phyloP scores from a whole-genome alignment of 495 filamentous ascomycete species.

The Extremus antarcticus region DNA sequence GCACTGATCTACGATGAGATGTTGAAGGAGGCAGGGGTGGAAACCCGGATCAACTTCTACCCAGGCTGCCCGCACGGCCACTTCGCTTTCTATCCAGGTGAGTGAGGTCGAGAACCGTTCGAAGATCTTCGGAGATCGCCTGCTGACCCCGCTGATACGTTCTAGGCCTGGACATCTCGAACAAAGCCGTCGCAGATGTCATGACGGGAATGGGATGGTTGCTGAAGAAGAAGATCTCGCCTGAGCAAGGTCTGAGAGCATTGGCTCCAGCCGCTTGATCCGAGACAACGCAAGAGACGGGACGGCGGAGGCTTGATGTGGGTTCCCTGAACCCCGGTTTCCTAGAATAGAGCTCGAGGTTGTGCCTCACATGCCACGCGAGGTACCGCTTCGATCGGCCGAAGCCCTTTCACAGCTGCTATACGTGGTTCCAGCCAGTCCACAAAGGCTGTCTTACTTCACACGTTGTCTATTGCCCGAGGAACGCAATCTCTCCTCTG shows the following conservation, averaged over 20 bases:
- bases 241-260: background rate
- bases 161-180: slow-evolving; percentile 1
- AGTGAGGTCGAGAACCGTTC: background rate
- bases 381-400: too few species aligned
- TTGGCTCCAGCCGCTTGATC: background rate
- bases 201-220: slow-evolving; percentile 16
- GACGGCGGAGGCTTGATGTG: too few species aligned
- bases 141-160: background rate
- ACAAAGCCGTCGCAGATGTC: slow-evolving; percentile 13
- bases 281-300: background rate
- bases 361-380: too few species aligned
- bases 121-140: too few species aligned
- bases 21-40: slow-evolving; percentile 19
- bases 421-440: too few species aligned
- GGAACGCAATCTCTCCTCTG: too few species aligned
- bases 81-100: slow-evolving; percentile 20
- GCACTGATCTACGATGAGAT: slow-evolving; percentile 31
- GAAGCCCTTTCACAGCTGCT: too few species aligned
- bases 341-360: too few species aligned
- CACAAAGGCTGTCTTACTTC: too few species aligned
- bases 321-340: too few species aligned
- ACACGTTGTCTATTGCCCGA: too few species aligned
- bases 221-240: slow-evolving; percentile 8
- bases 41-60: slow-evolving; percentile 15
- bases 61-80: slow-evolving; percentile 28